phyloP scores from a whole-genome alignment of 2,329 filamentous ascomycete species.

The Colletotrichum somersetense region DNA sequence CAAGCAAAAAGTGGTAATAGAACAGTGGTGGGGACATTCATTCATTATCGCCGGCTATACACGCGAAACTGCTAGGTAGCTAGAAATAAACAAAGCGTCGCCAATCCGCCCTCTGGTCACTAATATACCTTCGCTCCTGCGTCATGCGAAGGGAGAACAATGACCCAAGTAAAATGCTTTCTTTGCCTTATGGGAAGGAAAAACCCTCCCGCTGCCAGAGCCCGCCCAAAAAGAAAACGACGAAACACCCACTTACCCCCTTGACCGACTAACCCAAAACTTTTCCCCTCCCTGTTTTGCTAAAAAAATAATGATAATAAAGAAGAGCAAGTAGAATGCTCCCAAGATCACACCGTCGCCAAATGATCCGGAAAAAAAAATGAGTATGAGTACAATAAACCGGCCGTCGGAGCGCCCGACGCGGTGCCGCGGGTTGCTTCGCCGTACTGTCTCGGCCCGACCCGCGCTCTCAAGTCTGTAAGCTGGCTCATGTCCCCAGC shows the following conservation, averaged over 20 bases:
- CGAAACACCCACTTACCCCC: not conserved
- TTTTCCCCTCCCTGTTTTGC: not conserved
- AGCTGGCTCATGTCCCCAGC: conserved; percentile 20
- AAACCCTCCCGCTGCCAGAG: not conserved
- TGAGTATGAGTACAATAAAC: conserved; percentile 23
- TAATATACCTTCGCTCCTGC: not conserved
- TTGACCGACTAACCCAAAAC: not conserved
- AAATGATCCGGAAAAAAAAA: not conserved
- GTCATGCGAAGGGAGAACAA: conserved; percentile 1
- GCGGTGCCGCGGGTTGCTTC: not conserved
- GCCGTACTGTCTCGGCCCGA: not conserved
- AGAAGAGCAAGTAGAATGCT: not conserved
- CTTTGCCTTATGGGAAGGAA: not conserved
- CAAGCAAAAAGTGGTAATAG: not conserved
- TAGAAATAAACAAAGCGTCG: not conserved
- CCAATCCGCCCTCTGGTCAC: not conserved
- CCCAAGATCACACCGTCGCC: conserved; percentile 14
- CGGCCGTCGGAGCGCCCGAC: not conserved
- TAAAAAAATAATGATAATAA: not conserved
- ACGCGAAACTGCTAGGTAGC: not conserved
- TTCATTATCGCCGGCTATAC: conserved; percentile 9
- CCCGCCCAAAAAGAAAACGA: not conserved
- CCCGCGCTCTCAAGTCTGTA: not conserved
- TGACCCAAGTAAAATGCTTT: conserved; percentile 12
- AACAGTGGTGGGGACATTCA: not conserved